phyloP scores from a whole-genome alignment of 257 asterid species.

The Solanum pimpinellifolium region DNA sequence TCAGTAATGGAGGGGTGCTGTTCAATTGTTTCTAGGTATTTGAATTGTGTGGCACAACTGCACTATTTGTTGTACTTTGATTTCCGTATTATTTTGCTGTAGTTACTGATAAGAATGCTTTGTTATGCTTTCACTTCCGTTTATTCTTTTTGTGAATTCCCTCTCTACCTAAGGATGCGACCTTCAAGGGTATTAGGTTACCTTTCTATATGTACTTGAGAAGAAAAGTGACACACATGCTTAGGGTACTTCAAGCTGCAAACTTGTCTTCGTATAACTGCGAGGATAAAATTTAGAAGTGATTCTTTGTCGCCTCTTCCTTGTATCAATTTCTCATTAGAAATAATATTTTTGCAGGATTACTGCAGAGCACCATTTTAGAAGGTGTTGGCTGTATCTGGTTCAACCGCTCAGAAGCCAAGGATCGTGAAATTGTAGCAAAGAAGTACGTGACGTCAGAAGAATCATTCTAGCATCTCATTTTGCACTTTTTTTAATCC shows the following conservation, averaged over 20 bases:
- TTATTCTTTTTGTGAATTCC: not conserved
- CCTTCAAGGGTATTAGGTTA: not conserved
- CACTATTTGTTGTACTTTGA: not conserved
- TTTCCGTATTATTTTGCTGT: not conserved
- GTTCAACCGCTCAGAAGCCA: constrained; percentile 96
- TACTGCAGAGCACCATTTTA: constrained; percentile 88
- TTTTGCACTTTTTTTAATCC: constrained; percentile 1
- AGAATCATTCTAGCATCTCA: not conserved
- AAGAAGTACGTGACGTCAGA: constrained; percentile 49
- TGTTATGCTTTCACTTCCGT: not conserved
- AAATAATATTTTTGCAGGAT: constrained; percentile 27
- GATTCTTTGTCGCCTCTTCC: not conserved
- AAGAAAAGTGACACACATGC: not conserved
- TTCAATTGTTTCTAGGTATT: not conserved
- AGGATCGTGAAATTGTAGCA: constrained; percentile 93
- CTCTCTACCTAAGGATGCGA: not conserved
- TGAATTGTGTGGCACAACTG: not conserved
- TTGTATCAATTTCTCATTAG: not conserved
- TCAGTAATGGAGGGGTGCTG: not conserved
- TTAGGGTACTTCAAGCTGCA: not conserved
- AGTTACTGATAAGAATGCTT: not conserved
- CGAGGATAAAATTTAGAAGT: not conserved
- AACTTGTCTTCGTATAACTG: not conserved
- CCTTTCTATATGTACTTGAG: not conserved
- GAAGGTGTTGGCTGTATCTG: constrained; percentile 98